A percentile compares a stretch with the other conserved stretches of the same genome.
Conservation (phyloP, 2,329 filamentous ascomycete species). For the Colletotrichum sp. region DNA sequence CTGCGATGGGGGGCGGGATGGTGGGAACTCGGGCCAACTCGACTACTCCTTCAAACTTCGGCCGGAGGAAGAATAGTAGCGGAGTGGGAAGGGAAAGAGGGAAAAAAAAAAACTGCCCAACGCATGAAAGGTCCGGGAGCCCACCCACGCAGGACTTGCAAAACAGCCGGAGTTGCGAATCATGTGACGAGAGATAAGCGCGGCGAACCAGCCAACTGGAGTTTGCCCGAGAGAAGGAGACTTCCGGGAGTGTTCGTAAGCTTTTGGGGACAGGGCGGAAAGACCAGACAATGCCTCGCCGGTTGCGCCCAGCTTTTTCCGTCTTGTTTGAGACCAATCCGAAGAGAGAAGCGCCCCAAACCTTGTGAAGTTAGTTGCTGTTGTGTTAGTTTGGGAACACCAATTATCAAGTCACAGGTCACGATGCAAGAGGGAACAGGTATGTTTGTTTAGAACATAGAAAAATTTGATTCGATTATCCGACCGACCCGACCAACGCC, state of each 20-base stretch:
- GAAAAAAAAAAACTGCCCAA: neutral
- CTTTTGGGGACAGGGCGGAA: neutral
- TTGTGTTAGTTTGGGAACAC: neutral
- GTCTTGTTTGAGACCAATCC: neutral
- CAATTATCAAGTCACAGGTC: neutral
- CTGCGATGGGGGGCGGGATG: neutral
- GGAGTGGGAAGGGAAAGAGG: neutral
- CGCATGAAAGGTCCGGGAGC: neutral
- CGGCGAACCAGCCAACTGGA: neutral
- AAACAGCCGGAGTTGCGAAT: neutral
- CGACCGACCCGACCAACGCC: conserved; percentile 8
- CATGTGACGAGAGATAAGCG: neutral
- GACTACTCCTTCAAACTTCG: neutral
- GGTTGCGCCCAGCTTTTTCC: neutral
- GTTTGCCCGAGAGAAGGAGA: neutral
- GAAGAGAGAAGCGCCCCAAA: neutral
- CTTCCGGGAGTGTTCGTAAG: neutral
- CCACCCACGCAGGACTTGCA: neutral
- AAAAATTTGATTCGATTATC: conserved; percentile 6
- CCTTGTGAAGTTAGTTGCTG: no score
- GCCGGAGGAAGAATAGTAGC: neutral
- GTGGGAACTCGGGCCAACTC: neutral
- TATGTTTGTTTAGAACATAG: neutral
- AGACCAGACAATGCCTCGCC: neutral
- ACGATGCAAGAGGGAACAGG: neutral